Evolutionary conservation across 139 green algal genomes (phyloP).

Genomic region (Diplosphaera chodatii): DNA sequence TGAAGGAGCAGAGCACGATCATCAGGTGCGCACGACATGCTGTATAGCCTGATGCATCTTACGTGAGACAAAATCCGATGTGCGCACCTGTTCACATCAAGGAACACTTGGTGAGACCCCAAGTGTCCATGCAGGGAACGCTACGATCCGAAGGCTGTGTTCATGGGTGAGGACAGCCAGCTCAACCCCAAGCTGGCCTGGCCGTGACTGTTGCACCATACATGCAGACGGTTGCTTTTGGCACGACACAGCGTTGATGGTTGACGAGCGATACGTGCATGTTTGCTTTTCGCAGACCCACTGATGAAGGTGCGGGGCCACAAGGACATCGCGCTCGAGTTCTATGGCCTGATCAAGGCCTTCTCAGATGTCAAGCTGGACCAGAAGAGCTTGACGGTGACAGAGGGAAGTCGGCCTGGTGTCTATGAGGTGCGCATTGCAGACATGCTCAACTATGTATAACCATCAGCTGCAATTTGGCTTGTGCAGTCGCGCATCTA

Average conservation of each 20-base stretch:
- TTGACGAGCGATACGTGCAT: no score
- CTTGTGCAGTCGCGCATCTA: no score
- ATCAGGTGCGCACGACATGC: neutral
- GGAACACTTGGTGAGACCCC: no score
- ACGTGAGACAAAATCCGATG: no score
- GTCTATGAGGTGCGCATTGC: neutral
- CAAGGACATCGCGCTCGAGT: neutral
- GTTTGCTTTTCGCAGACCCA: neutral
- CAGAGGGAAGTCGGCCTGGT: neutral
- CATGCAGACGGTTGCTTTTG: no score
- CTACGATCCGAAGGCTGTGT: neutral
- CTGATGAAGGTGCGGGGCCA: neutral
- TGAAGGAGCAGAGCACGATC: neutral
- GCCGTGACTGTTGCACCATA: no score
- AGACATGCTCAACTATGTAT: no score
- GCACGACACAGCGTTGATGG: no score
- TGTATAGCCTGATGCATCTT: neutral
- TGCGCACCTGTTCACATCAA: no score
- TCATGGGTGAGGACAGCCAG: neutral
- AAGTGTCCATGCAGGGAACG: neutral
- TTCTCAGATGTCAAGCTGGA: neutral
- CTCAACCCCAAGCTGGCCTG: no score
- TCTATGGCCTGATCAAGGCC: neutral
- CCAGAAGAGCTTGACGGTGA: neutral
- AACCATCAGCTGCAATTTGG: no score